A percentile compares a stretch with the other conserved stretches of the same genome.
Conservation (phyloP, 2,329 filamentous ascomycete genomes). For the Curvularia lunata region DNA sequence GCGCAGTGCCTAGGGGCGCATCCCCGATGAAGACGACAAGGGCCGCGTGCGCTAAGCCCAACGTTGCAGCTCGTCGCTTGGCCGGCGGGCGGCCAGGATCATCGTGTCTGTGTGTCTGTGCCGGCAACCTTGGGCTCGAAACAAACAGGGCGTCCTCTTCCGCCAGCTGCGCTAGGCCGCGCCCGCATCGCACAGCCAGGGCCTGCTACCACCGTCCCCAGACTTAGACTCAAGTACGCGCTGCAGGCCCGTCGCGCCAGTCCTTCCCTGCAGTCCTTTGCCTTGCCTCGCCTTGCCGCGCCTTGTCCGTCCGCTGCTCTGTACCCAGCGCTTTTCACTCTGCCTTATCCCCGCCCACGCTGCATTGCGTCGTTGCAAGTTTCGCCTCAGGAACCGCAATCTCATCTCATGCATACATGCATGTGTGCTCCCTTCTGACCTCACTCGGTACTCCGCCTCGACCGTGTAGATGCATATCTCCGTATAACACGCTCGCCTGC, state of each 20-base stretch:
- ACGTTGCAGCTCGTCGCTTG: slow-evolving; percentile 39
- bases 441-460: slow-evolving; percentile 39
- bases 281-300: too few species aligned
- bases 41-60: slow-evolving; percentile 41
- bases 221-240: slow-evolving; percentile 46
- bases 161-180: slow-evolving; percentile 46
- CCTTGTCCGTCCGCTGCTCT: slow-evolving; percentile 5
- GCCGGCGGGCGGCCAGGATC: slow-evolving; percentile 37
- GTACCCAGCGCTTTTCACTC: slow-evolving; percentile 35
- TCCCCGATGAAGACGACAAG: slow-evolving; percentile 34
- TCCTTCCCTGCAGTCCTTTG: slow-evolving; percentile 40
- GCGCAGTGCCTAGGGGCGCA: slow-evolving; percentile 34
- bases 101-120: slow-evolving; percentile 29
- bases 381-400: slow-evolving; percentile 46
- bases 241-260: slow-evolving; percentile 42
- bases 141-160: slow-evolving; percentile 41
- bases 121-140: slow-evolving; percentile 40
- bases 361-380: slow-evolving; percentile 34
- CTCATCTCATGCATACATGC: slow-evolving; percentile 44
- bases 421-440: slow-evolving; percentile 39
- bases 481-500: slow-evolving; percentile 35
- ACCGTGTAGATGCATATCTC: slow-evolving; percentile 43
- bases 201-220: slow-evolving; percentile 38
- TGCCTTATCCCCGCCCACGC: slow-evolving; percentile 32
- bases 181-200: slow-evolving; percentile 44